These are phyloP conservation scores for Solidago caesia DNA, from an alignment of 129 eudicot species.

Conservation along the genomic window DNA sequence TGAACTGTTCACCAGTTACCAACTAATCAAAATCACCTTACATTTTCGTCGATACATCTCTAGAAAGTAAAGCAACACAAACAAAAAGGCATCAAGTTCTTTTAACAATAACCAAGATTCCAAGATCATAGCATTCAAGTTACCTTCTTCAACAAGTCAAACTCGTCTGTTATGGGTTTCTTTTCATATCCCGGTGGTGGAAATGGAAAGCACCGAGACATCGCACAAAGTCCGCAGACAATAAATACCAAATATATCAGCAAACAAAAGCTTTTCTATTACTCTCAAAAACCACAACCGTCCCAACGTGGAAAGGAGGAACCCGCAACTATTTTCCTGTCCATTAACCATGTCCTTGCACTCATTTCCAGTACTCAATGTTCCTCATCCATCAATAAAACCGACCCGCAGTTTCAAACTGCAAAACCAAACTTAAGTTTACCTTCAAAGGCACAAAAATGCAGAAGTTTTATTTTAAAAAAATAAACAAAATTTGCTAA, in stretches of 20 bases:
- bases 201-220: slow-evolving; percentile 87
- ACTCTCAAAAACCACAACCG: slow-evolving; percentile 35
- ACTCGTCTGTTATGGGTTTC: slow-evolving; percentile 53
- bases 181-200: slow-evolving; percentile 85
- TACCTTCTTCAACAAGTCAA: slow-evolving; percentile 64
- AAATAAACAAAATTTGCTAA: neutral
- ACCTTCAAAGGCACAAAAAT: slow-evolving; percentile 12
- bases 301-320: slow-evolving; percentile 54
- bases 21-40: slow-evolving; percentile 16
- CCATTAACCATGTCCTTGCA: slow-evolving; percentile 88
- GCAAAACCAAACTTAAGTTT: slow-evolving; percentile 30
- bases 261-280: slow-evolving; percentile 38
- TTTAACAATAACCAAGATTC: neutral
- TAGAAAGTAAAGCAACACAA: slow-evolving; percentile 9
- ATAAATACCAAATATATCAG: slow-evolving; percentile 16
- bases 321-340: slow-evolving; percentile 62
- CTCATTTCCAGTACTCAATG: slow-evolving; percentile 58
- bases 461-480: no score
- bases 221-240: slow-evolving; percentile 39
- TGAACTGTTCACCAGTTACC: neutral
- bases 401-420: slow-evolving; percentile 21
- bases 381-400: slow-evolving; percentile 30
- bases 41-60: neutral
- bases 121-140: neutral
- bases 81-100: slow-evolving; percentile 11